These are phyloP conservation scores for Diplosphaera chodatii DNA, from an alignment of 139 green algal species.

Conservation along the genomic window DNA sequence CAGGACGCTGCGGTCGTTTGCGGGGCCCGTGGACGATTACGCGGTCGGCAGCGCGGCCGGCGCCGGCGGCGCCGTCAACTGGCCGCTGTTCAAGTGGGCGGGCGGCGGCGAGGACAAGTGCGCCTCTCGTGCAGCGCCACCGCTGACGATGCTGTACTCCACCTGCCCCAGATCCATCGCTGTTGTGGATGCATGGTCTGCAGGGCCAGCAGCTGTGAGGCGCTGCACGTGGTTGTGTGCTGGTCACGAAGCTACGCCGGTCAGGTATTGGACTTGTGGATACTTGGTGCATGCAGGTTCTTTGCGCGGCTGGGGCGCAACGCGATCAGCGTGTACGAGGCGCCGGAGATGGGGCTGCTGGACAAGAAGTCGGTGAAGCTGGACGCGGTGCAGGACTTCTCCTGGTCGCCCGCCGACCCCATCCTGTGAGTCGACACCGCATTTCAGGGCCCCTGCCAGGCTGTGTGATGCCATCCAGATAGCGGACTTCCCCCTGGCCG, in stretches of 20 bases:
- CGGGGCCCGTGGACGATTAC: slow-evolving; percentile 71
- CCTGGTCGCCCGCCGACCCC: slow-evolving; percentile 82
- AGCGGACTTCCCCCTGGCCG: too few species aligned
- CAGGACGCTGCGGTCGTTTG: slow-evolving; percentile 58
- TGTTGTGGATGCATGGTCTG: too few species aligned
- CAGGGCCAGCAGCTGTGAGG: too few species aligned
- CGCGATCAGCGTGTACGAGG: slow-evolving; percentile 78
- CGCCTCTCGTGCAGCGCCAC: neutral
- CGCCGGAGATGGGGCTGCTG: slow-evolving; percentile 77
- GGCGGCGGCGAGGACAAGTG: slow-evolving; percentile 60
- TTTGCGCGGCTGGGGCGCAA: slow-evolving; percentile 80
- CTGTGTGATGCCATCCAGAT: too few species aligned
- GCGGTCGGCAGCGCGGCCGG: slow-evolving; percentile 50
- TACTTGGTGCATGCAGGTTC: too few species aligned
- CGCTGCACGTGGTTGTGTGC: too few species aligned
- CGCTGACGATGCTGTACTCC: too few species aligned
- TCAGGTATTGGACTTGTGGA: too few species aligned
- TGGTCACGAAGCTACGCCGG: too few species aligned
- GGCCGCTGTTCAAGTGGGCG: slow-evolving; percentile 92
- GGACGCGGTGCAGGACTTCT: slow-evolving; percentile 85
- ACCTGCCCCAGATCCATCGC: too few species aligned
- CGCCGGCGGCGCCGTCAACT: slow-evolving; percentile 55
- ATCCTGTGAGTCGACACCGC: slow-evolving; percentile 70
- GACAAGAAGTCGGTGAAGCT: slow-evolving; percentile 92
- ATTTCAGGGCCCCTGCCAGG: too few species aligned